Evolutionary conservation across 2,329 filamentous ascomycete genomes (phyloP).

Genomic region (Fusarium euwallaceae): DNA sequence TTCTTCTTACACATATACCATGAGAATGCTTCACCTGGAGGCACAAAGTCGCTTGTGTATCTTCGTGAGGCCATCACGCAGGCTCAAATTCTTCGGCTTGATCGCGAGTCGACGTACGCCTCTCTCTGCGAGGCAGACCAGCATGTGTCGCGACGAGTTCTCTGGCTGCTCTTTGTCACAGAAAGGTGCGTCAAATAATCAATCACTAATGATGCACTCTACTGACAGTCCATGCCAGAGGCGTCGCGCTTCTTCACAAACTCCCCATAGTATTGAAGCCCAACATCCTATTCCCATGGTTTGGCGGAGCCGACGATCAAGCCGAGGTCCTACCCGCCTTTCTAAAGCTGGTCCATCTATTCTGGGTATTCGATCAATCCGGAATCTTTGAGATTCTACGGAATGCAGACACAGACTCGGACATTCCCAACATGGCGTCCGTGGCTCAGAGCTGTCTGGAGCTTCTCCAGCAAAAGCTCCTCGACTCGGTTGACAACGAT

Average conservation of each 20-base stretch:
- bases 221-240: conserved; percentile 48
- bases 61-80: conserved; percentile 65
- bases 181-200: conserved; percentile 49
- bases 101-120: conserved; percentile 58
- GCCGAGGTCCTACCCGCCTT: conserved; percentile 61
- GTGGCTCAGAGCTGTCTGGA: conserved; percentile 53
- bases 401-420: conserved; percentile 52
- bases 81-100: conserved; percentile 63
- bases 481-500: conserved; percentile 55
- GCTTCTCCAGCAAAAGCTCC: conserved; percentile 57
- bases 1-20: conserved; percentile 67
- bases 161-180: conserved; percentile 64
- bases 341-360: conserved; percentile 62
- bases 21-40: conserved; percentile 62
- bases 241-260: conserved; percentile 64
- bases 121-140: conserved; percentile 54
- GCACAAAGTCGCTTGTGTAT: conserved; percentile 61
- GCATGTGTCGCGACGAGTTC: conserved; percentile 59
- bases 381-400: conserved; percentile 62
- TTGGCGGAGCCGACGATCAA: conserved; percentile 54
- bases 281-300: conserved; percentile 54
- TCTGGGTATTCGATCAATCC: conserved; percentile 64
- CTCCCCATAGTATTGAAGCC: conserved; percentile 60
- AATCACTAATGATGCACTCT: not conserved
- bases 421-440: conserved; percentile 47